Evolutionary conservation across 768 basidiomycete genomes (phyloP).

Genomic region (Russula earlei): DNA sequence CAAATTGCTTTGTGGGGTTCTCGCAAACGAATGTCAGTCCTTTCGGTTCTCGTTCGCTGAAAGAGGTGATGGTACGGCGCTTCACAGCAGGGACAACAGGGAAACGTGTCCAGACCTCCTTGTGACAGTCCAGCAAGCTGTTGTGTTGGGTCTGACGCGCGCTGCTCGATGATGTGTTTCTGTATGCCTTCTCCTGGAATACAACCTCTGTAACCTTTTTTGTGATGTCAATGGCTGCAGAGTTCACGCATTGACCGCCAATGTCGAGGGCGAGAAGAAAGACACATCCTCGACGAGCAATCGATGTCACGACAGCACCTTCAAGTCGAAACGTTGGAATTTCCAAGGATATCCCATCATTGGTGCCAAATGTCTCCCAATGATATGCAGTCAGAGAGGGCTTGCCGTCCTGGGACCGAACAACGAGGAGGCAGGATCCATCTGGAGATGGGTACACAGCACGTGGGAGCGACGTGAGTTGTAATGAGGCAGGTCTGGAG

Average conservation of each 20-base stretch:
- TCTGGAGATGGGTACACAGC: constrained; percentile 40
- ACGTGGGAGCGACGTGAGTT: constrained; percentile 29
- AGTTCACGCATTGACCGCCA: constrained; percentile 28
- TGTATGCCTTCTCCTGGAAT: constrained; percentile 37
- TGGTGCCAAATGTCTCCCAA: constrained; percentile 47
- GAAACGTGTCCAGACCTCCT: constrained; percentile 9
- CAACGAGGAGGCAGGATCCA: constrained; percentile 41
- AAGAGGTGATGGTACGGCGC: constrained; percentile 10
- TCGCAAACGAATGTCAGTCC: constrained; percentile 38
- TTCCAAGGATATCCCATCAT: constrained; percentile 33
- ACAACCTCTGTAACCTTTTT: constrained; percentile 46
- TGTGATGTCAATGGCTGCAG: constrained; percentile 42
- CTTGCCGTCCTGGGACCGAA: constrained; percentile 17
- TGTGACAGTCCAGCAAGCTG: constrained; percentile 5
- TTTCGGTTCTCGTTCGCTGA: constrained; percentile 24
- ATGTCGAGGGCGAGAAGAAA: constrained; percentile 37
- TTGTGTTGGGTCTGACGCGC: constrained; percentile 32
- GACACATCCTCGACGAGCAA: constrained; percentile 33
- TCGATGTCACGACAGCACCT: constrained; percentile 34
- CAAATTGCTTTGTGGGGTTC: constrained; percentile 28
- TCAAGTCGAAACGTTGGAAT: constrained; percentile 23
- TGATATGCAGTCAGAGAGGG: constrained; percentile 36
- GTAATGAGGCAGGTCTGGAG: constrained; percentile 36
- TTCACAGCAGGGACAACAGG: constrained; percentile 10
- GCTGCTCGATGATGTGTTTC: constrained; percentile 13